Conservation (phyloP, 352 stramenopile species). For the Phytophthora sp. region DNA sequence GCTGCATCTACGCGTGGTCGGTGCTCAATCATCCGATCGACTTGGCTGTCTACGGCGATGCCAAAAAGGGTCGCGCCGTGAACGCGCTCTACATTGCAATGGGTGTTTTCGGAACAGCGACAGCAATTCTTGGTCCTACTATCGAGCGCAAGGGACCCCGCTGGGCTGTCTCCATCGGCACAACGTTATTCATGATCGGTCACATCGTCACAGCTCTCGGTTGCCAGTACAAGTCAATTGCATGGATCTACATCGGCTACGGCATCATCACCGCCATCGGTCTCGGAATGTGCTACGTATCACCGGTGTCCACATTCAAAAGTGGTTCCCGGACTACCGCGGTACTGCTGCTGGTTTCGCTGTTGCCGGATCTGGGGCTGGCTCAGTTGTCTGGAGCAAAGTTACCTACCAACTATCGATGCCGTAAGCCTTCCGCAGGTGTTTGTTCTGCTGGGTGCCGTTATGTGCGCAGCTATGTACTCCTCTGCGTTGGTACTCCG, state of each 20-base stretch:
- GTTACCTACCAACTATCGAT: conserved; percentile 57
- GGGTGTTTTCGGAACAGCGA: conserved; percentile 58
- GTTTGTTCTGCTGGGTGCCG: conserved; percentile 55
- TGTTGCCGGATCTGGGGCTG: conserved; percentile 60
- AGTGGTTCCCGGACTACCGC: conserved; percentile 81
- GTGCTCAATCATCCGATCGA: conserved; percentile 76
- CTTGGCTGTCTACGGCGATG: conserved; percentile 52
- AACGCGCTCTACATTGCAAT: conserved; percentile 78
- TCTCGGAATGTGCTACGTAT: conserved; percentile 74
- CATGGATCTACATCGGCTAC: conserved; percentile 69
- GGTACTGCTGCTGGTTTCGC: conserved; percentile 69
- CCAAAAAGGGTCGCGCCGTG: conserved; percentile 53
- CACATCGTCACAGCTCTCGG: conserved; percentile 63
- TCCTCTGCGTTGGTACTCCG: conserved; percentile 53
- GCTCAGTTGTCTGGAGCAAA: conserved; percentile 69
- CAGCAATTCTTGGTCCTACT: conserved; percentile 59
- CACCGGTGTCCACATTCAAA: conserved; percentile 68
- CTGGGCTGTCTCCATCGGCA: conserved; percentile 49
- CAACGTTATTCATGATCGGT: conserved; percentile 50
- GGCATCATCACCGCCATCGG: conserved; percentile 67
- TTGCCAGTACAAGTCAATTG: conserved; percentile 59
- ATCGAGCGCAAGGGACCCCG: conserved; percentile 66
- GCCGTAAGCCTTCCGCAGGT: conserved; percentile 50
- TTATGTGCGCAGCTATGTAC: conserved; percentile 50
- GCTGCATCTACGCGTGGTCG: conserved; percentile 76